phyloP scores from a whole-genome alignment of 1,139 yeast genomes.

The Lizanozyma gosingica region DNA sequence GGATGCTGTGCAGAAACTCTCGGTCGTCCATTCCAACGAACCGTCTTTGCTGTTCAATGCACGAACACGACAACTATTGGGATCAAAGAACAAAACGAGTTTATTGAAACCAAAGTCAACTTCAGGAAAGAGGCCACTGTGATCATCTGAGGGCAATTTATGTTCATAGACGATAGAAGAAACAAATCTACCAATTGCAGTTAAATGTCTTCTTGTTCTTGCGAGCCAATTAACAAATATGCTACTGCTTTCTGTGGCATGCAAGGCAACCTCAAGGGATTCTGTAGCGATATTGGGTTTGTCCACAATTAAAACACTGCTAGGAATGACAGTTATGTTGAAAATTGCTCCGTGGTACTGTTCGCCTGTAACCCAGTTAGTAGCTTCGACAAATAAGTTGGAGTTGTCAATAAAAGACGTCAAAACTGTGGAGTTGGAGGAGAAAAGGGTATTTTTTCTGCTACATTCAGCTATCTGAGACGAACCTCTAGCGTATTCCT shows the following conservation, averaged over 20 bases:
- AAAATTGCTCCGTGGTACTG: not conserved
- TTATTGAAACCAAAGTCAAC: slow-evolving; percentile 29
- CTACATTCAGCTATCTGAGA: not conserved
- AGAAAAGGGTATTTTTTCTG: too few relatives aligned
- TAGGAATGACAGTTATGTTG: not conserved
- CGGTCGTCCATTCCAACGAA: slow-evolving; percentile 17
- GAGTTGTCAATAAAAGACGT: slow-evolving; percentile 3
- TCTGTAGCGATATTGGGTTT: slow-evolving; percentile 22
- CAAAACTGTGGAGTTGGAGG: not conserved
- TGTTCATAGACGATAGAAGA: slow-evolving; percentile 7
- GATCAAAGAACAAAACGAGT: slow-evolving; percentile 22
- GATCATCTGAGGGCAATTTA: slow-evolving; percentile 2
- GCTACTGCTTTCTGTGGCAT: slow-evolving; percentile 18
- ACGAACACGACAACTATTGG: slow-evolving; percentile 12
- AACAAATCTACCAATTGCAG: slow-evolving; percentile 23
- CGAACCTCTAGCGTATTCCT: not conserved
- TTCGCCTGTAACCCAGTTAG: slow-evolving; percentile 2
- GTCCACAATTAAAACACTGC: slow-evolving; percentile 15
- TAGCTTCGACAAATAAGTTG: slow-evolving; percentile 2
- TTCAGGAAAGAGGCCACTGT: slow-evolving; percentile 5
- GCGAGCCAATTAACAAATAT: slow-evolving; percentile 21
- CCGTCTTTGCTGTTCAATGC: slow-evolving; percentile 28
- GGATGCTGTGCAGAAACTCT: slow-evolving; percentile 2
- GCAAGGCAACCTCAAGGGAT: slow-evolving; percentile 20
- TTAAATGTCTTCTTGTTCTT: slow-evolving; percentile 26